A percentile compares a stretch with the other conserved stretches of the same genome.
These are phyloP conservation scores for Aspergillus carbonarius DNA, from an alignment of 2,329 filamentous ascomycete species.

Conservation along the genomic window DNA sequence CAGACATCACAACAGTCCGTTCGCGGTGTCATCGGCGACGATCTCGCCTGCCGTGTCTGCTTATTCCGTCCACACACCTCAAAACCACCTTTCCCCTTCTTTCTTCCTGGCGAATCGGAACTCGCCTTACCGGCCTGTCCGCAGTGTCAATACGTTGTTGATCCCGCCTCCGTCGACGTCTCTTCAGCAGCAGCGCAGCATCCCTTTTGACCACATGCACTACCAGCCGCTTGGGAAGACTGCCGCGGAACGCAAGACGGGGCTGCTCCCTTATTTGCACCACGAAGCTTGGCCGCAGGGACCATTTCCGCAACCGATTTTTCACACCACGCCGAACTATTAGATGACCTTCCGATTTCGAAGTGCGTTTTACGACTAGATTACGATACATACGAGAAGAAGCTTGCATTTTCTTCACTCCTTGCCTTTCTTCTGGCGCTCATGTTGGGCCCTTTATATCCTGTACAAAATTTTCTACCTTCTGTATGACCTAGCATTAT, in stretches of 20 bases:
- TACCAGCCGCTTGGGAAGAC: constrained; percentile 74
- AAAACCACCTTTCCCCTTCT: constrained; percentile 78
- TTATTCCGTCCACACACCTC: constrained; percentile 59
- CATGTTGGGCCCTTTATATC: constrained; percentile 10
- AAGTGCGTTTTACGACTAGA: constrained; percentile 23
- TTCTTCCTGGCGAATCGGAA: constrained; percentile 83
- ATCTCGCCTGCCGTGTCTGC: constrained; percentile 70
- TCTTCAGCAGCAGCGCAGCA: constrained; percentile 69
- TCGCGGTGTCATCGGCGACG: constrained; percentile 52
- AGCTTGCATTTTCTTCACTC: constrained; percentile 18
- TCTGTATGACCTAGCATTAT: constrained; percentile 21
- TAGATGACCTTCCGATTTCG: constrained; percentile 19
- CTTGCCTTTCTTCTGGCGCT: not conserved
- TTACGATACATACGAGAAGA: constrained; percentile 27
- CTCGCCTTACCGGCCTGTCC: constrained; percentile 89
- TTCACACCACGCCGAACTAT: constrained; percentile 30
- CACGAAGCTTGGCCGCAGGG: constrained; percentile 45
- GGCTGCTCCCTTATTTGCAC: constrained; percentile 62
- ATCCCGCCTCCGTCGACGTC: constrained; percentile 81
- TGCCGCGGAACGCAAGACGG: constrained; percentile 63
- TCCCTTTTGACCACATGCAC: constrained; percentile 72
- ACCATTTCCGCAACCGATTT: constrained; percentile 30
- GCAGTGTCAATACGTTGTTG: constrained; percentile 84
- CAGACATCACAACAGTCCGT: constrained; percentile 52
- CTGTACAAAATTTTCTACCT: constrained; percentile 15